Evolutionary conservation across 1,284 basidiomycete species (phyloP), one percentile per base, ranked within the genome.

Genomic region (Lentinula novae-zelandiae): DNA sequence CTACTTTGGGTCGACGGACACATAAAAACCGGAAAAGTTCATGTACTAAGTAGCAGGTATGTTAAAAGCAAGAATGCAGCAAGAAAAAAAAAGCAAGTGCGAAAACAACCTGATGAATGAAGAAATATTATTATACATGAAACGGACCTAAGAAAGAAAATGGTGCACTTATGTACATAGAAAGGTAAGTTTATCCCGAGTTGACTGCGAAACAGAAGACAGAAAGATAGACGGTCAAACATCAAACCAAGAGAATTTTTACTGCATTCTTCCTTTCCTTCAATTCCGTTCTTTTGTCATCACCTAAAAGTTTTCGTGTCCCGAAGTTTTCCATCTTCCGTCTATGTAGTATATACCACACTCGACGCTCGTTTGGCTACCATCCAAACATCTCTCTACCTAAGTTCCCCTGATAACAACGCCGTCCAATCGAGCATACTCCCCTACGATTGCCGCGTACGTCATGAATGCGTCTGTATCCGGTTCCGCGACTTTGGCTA

Each of bases 381-480:
- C 44, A 20, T 46, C 17, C 22, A 22, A 3, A 22, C 22, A 22
- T 22, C 22, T 22, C 22, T 22, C 22, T 1, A 22, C 1, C 22
- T 46, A 46, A 46, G 17, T 46, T 39, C 56, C 56, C 44, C 46
- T 49, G 12, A 36, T 33, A 22, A 44, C 53, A 54, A 49, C 52
- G 10, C 52, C 81, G 72, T 92, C 90, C 65, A 93, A 73, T 52
- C 90, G 76, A 72, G 82, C 86, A 71, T 84, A 92, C 74, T 93
- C 90, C 13, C 90, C 87, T n/a, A 92, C 87, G 68, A 92, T 88
- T 39, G 88, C 83, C 10, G 90, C 90, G 71, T 93, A 93, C 1
- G 86, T 83, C 83, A 90, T 83, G 75, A 91, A 93, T 63, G 90
- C 85, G 72, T 92, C 91, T 58, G 85, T 75, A 69, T 93, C 91